Evolutionary conservation across 108 stramenopile genomes (phyloP), one percentile per base, ranked within the genome.

Genomic region (Fragilariopsis cylindrus): DNA sequence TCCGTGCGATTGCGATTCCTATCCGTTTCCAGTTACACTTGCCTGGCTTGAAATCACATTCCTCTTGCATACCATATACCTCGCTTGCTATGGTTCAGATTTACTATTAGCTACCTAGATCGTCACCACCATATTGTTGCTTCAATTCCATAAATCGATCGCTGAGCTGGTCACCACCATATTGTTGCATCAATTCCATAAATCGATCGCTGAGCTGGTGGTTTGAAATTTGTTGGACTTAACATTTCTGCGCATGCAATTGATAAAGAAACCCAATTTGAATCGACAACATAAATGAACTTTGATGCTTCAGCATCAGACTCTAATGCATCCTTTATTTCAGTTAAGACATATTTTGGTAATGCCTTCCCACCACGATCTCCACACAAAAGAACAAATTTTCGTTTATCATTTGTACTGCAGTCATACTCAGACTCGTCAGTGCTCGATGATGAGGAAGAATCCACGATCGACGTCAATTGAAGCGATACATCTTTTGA

Each of bases 201-300:
- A 60, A 60, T 60, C 58, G 4, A 19, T 30, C 9, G 40, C 58
- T 30, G 2, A 30, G 41, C 41, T 40, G 9, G 7, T 60, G 1
- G 58, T 60, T 30, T 4, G 12, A 60, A 60, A 9, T 60, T n/a
- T 7, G n/a, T 21, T 4, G 58, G 58, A 41, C 40, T 9, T 11
- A 60, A 30, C 58, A 60, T 18, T 30, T 60, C 8, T 30, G 58
- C 58, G 9, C 58, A 60, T 11, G 58, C 58, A 60, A 60, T 60
- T 11, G 58, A 60, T 41, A 60, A 40, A 1, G 40, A 41, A 5
- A 60, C 58, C 58, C 58, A 60, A 21, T 21, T 60, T 11, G 58
- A 60, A 30, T 60, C 58, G 8, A 60, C 58, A 4, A 60, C 58
- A 7, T 21, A 60, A 60, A 60, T 30, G 21, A n/a, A 7, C 13